These are phyloP conservation scores for Kwoniella shandongensis DNA, from an alignment of 768 basidiomycete genomes.

Conservation along the genomic window DNA sequence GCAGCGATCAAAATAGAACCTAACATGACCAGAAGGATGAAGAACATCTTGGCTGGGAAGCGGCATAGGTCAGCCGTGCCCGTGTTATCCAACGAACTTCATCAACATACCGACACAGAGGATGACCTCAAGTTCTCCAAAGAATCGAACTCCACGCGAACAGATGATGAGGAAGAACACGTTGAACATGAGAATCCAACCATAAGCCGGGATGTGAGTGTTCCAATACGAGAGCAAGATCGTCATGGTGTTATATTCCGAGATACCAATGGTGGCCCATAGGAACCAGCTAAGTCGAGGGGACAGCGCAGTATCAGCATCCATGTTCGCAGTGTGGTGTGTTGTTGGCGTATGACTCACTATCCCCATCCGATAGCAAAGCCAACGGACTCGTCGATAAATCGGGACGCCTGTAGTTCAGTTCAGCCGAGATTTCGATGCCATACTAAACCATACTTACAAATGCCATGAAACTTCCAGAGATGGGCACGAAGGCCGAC, in stretches of 20 bases:
- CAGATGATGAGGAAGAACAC: conserved; percentile 8
- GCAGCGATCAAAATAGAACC: conserved; percentile 16
- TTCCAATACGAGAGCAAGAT: conserved; percentile 19
- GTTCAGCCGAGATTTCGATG: no score
- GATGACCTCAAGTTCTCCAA: conserved; percentile 28
- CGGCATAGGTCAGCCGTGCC: no score
- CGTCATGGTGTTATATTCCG: conserved; percentile 19
- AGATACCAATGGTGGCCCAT: conserved; percentile 4
- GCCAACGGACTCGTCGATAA: conserved; percentile 21
- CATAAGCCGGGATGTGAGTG: not conserved
- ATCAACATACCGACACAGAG: no score
- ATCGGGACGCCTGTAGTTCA: conserved; percentile 6
- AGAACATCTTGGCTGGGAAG: conserved; percentile 3
- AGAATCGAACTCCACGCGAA: conserved; percentile 6
- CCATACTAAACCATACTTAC: conserved; percentile 7
- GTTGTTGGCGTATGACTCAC: no score
- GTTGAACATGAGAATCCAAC: conserved; percentile 11
- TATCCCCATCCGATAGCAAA: conserved; percentile 21
- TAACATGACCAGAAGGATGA: conserved; percentile 14
- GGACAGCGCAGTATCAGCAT: no score
- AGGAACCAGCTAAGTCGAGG: no score
- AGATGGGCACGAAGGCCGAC: conserved; percentile 18
- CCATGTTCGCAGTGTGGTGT: no score
- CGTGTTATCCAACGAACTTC: no score
- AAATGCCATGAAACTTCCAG: conserved; percentile 22